Evolutionary conservation across 768 basidiomycete genomes (phyloP), one percentile per base, ranked within the genome.

Genomic region (Boletus tylopilopsis): DNA sequence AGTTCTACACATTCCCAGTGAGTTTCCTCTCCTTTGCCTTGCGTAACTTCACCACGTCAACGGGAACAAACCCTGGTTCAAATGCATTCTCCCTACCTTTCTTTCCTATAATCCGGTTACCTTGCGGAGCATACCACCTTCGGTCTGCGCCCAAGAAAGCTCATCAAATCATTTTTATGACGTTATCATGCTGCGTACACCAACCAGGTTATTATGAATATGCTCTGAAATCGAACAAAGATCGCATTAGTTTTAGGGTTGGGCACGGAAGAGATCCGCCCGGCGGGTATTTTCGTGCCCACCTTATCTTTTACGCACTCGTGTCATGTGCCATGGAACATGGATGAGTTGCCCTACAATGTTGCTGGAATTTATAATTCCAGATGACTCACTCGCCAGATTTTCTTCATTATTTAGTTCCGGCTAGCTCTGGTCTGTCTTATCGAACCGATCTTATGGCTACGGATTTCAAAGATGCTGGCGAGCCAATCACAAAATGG

Each of bases 1-100:
- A 86, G 4, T 88, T 88, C 62, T 95, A 95, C 68, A 64, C 84
- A 29, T 91, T 95, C 67, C 94, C 91, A 5, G 90, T 90, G 62
- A 56, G 80, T 59, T 23, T 18, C 16, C 10, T 34, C 29, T 29
- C 33, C 15, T 34, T 34, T 16, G 15, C 15, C 33, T 34, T n/a
- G n/a, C 33, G 33, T 30, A 12, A 29, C 29, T 13, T 30, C 13
- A 13, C 29, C 13, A 6, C 29, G 13, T 30, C 29, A 30, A 30
- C 12, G 29, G 29, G n/a, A n/a, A n/a, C n/a, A n/a, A n/a, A n/a
- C n/a, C n/a, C n/a, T n/a, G n/a, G n/a, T n/a, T n/a, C n/a, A n/a
- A n/a, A n/a, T n/a, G n/a, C n/a, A n/a, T n/a, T n/a, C n/a, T n/a
- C n/a, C n/a, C n/a, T n/a, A n/a, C n/a, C n/a, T n/a, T n/a, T n/a